phyloP scores from a whole-genome alignment of 352 stramenopile species.

The Globisporangium cystogenes region DNA sequence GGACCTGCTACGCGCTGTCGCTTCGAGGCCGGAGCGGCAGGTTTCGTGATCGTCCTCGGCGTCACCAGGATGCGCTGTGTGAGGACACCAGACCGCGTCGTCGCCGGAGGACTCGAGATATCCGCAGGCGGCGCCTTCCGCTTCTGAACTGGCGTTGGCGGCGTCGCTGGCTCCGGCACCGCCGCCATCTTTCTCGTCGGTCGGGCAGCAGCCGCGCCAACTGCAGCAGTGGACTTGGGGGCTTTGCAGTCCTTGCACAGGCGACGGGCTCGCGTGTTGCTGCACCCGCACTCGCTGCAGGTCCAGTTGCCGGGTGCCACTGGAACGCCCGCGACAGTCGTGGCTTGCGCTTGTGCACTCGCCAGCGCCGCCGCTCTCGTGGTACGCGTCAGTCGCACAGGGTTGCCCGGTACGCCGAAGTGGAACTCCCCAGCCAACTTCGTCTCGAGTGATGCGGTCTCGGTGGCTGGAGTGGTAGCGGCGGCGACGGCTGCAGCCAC shows the following conservation, averaged over 20 bases:
- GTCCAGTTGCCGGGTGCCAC: conserved; percentile 31
- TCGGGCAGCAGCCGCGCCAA: background rate
- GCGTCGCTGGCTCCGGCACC: conserved; percentile 2
- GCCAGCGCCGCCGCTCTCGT: conserved; percentile 6
- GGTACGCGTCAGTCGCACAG: background rate
- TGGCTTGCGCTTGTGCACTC: background rate
- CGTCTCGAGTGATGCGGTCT: no score
- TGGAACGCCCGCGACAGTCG: conserved; percentile 11
- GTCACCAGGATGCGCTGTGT: conserved; percentile 13
- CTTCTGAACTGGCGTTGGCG: conserved; percentile 3
- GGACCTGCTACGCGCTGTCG: conserved; percentile 3
- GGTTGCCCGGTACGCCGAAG: conserved; percentile 4
- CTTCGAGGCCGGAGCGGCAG: background rate
- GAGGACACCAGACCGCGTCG: background rate
- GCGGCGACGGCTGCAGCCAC: no score
- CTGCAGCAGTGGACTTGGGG: conserved; percentile 17
- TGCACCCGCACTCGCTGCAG: conserved; percentile 44
- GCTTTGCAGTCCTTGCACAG: conserved; percentile 43
- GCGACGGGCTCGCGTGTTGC: conserved; percentile 38
- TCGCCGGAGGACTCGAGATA: conserved; percentile 5
- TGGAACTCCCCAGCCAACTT: conserved; percentile 1
- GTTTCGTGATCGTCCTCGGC: conserved; percentile 8
- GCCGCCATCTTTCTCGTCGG: background rate
- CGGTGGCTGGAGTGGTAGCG: no score
- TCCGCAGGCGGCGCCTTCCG: background rate